A percentile compares a stretch with the other conserved stretches of the same genome.
Conservation (phyloP, 306 rosid species). For the Cicer arietinum region DNA sequence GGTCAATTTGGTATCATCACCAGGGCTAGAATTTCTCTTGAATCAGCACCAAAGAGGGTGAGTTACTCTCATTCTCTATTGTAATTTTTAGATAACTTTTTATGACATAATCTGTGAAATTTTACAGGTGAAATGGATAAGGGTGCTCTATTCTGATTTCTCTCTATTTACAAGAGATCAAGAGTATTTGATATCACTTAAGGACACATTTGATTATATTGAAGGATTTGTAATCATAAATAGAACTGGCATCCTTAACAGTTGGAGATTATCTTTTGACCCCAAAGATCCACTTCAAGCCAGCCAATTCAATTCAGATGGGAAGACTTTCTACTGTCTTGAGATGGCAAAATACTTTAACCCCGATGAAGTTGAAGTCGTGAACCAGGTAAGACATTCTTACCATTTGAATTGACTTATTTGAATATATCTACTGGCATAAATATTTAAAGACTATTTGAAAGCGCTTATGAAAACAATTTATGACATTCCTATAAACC, state of each 20-base stretch:
- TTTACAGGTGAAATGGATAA: conserved; percentile 91
- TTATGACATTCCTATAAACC: no score
- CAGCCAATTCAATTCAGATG: conserved; percentile 75
- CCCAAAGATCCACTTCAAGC: conserved; percentile 77
- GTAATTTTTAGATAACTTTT: not conserved
- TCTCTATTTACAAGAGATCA: conserved; percentile 73
- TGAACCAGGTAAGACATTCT: conserved; percentile 60
- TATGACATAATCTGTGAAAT: conserved; percentile 35
- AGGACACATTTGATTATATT: conserved; percentile 74
- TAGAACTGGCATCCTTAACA: conserved; percentile 75
- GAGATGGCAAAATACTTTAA: conserved; percentile 88
- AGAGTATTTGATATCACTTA: conserved; percentile 77
- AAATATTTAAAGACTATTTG: no score
- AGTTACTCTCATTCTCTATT: conserved; percentile 16
- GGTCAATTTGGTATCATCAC: conserved; percentile 98
- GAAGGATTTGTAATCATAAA: conserved; percentile 92
- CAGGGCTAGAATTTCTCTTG: conserved; percentile 84
- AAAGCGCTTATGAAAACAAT: no score
- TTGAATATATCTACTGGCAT: no score
- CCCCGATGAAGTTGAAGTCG: conserved; percentile 59
- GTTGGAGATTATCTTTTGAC: conserved; percentile 88
- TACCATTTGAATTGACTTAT: not conserved
- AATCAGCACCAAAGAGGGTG: conserved; percentile 86
- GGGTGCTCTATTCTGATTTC: conserved; percentile 87
- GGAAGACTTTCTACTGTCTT: conserved; percentile 75